Conservation (phyloP, 768 basidiomycete genomes). For the Amylocystis lapponica region DNA sequence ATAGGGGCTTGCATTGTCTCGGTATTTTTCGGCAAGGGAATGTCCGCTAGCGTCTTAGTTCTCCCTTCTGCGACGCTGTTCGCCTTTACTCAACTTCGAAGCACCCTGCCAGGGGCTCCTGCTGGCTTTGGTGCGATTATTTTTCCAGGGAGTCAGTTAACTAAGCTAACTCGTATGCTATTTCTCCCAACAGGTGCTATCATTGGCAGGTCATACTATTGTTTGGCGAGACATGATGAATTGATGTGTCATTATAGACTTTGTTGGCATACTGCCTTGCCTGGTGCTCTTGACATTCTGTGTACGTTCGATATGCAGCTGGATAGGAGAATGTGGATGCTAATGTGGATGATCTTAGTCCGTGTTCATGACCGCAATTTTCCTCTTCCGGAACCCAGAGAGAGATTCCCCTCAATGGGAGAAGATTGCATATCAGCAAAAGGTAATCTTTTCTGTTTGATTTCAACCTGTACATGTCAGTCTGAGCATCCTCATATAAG, state of each 20-base stretch:
- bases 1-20: slow-evolving; percentile 11
- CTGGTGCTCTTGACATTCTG: slow-evolving; percentile 11
- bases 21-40: slow-evolving; percentile 14
- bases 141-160: neutral
- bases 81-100: slow-evolving; percentile 21
- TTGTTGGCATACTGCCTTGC: slow-evolving; percentile 11
- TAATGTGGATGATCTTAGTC: neutral
- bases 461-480: no score
- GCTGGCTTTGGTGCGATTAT: slow-evolving; percentile 17
- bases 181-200: slow-evolving; percentile 9
- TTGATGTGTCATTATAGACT: slow-evolving; percentile 4
- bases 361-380: slow-evolving; percentile 13
- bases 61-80: slow-evolving; percentile 22
- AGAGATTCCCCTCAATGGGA: slow-evolving; percentile 7
- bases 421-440: no score
- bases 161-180: neutral
- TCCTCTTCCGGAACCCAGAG: slow-evolving; percentile 11
- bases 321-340: neutral
- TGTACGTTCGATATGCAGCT: neutral
- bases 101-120: slow-evolving; percentile 21
- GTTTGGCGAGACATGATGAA: neutral
- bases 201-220: slow-evolving; percentile 1
- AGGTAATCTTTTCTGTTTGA: no score
- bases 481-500: no score
- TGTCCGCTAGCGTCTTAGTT: slow-evolving; percentile 16